phyloP scores from a whole-genome alignment of 805 yeast species.

The Myxozyma geophila region DNA sequence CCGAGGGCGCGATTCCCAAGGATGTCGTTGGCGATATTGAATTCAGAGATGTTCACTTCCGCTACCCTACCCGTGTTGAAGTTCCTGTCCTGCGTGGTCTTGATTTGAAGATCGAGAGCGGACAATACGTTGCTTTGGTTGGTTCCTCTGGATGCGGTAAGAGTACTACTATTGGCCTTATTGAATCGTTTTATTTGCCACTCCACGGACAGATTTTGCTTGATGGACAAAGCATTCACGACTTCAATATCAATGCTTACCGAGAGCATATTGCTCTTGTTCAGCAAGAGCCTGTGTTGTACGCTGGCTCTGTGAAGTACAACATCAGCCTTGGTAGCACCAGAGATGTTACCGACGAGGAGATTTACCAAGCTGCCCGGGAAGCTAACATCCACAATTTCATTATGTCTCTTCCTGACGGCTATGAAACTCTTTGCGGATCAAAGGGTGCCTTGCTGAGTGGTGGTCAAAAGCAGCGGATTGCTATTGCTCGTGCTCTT shows the following conservation, averaged over 20 bases:
- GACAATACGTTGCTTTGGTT: slow-evolving; percentile 86
- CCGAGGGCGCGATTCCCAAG: slow-evolving; percentile 40
- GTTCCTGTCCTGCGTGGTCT: slow-evolving; percentile 41
- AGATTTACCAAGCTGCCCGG: slow-evolving; percentile 50
- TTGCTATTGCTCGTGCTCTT: slow-evolving; percentile 67
- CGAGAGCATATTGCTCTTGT: slow-evolving; percentile 62
- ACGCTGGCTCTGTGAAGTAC: slow-evolving; percentile 79
- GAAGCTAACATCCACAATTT: slow-evolving; percentile 60
- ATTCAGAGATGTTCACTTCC: slow-evolving; percentile 49
- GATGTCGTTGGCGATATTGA: slow-evolving; percentile 54
- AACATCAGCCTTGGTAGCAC: slow-evolving; percentile 58
- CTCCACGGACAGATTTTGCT: slow-evolving; percentile 54
- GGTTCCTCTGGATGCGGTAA: slow-evolving; percentile 75
- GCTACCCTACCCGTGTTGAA: slow-evolving; percentile 43
- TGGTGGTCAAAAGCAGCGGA: slow-evolving; percentile 69
- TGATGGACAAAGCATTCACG: slow-evolving; percentile 57
- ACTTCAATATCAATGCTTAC: slow-evolving; percentile 56
- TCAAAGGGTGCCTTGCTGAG: slow-evolving; percentile 58
- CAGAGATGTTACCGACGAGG: slow-evolving; percentile 46
- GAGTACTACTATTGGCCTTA: slow-evolving; percentile 54
- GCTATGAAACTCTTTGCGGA: slow-evolving; percentile 56
- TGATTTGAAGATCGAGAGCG: slow-evolving; percentile 59
- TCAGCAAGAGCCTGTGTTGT: slow-evolving; percentile 63
- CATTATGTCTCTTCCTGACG: slow-evolving; percentile 57
- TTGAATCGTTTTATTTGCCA: slow-evolving; percentile 60